Evolutionary conservation across 2,329 filamentous ascomycete genomes (phyloP).

Genomic region (Claviceps maximensis): DNA sequence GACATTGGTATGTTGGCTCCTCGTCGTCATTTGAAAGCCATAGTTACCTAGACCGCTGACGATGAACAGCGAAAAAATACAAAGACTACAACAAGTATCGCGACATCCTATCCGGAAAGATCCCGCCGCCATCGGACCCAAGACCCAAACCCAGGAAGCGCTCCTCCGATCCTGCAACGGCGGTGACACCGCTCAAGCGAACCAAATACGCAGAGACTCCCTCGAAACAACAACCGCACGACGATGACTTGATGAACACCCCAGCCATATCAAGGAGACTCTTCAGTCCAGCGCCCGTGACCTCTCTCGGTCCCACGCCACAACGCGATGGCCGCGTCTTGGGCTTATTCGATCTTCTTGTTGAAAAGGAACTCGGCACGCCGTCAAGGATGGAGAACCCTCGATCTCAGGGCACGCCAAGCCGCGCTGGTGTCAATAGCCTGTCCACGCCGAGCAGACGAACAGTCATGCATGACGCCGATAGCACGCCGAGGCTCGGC

Average conservation of each 20-base stretch:
- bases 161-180: slow-evolving; percentile 21
- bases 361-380: slow-evolving; percentile 34
- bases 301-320: slow-evolving; percentile 62
- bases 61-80: slow-evolving; percentile 51
- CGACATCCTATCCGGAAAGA: slow-evolving; percentile 43
- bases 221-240: slow-evolving; percentile 24
- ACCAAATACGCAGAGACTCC: slow-evolving; percentile 34
- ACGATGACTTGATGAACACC: slow-evolving; percentile 34
- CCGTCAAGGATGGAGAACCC: slow-evolving; percentile 31
- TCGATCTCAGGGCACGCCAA: slow-evolving; percentile 5
- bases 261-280: slow-evolving; percentile 44
- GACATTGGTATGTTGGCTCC: slow-evolving; percentile 45
- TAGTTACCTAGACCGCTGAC: not conserved
- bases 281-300: slow-evolving; percentile 45
- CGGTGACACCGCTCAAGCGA: slow-evolving; percentile 39
- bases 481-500: slow-evolving; percentile 21
- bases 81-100: slow-evolving; percentile 60
- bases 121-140: slow-evolving; percentile 22
- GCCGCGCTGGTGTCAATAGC: slow-evolving; percentile 15
- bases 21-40: no score
- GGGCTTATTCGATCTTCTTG: slow-evolving; percentile 61
- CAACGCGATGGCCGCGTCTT: slow-evolving; percentile 66
- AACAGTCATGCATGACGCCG: slow-evolving; percentile 16
- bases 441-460: slow-evolving; percentile 33
- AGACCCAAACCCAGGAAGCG: slow-evolving; percentile 25